A percentile compares a stretch with the other conserved stretches of the same genome.
phyloP scores from a whole-genome alignment of 2,329 filamentous ascomycete species.

The Trichoderma koningiopsis region DNA sequence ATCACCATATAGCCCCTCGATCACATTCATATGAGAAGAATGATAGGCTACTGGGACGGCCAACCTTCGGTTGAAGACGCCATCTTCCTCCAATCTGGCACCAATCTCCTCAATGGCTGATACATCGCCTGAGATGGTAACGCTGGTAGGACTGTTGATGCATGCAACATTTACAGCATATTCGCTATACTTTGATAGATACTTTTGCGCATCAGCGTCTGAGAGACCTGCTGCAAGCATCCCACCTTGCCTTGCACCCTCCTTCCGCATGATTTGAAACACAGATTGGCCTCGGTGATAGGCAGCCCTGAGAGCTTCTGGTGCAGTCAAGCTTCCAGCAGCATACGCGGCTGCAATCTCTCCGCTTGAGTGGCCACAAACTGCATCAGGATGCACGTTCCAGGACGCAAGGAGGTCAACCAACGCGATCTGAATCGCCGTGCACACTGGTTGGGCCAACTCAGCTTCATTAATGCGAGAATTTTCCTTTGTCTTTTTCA shows the following conservation, averaged over 20 bases:
- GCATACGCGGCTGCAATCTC: conserved; percentile 45
- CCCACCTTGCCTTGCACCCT: conserved; percentile 2
- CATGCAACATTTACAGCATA: conserved; percentile 24
- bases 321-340: conserved; percentile 28
- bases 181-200: conserved; percentile 18
- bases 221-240: conserved; percentile 25
- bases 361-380: conserved; percentile 45
- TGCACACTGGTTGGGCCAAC: conserved; percentile 34
- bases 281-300: conserved; percentile 23
- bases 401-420: conserved; percentile 42
- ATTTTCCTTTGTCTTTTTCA: conserved; percentile 10
- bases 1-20: conserved; percentile 30
- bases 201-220: conserved; percentile 18
- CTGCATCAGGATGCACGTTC: conserved; percentile 34
- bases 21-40: conserved; percentile 37
- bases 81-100: conserved; percentile 39
- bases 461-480: conserved; percentile 26
- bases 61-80: conserved; percentile 47
- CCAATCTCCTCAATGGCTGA: conserved; percentile 42
- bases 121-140: conserved; percentile 27
- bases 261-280: conserved; percentile 6
- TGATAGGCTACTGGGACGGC: conserved; percentile 49
- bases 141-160: conserved; percentile 26
- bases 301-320: conserved; percentile 35
- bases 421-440: conserved; percentile 47